Evolutionary conservation across 495 filamentous ascomycete genomes (phyloP), one percentile per base, ranked within the genome.

Genomic region (Talaromyces wortmannii): DNA sequence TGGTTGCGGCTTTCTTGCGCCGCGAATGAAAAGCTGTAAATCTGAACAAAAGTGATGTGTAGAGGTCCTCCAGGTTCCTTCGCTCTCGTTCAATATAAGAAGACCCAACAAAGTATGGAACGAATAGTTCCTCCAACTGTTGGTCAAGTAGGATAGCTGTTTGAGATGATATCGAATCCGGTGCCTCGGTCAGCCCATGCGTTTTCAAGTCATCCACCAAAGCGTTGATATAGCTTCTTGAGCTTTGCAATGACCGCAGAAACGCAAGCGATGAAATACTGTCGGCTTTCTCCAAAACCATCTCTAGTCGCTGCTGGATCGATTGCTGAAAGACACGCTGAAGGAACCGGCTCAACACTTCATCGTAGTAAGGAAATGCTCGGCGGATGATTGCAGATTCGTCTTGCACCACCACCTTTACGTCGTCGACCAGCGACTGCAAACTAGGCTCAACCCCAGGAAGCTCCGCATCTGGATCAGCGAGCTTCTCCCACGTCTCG

Each of bases 281-380:
- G 59, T 87, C 88, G 11, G 95, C 92, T 69, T 96, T 96, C 56
- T 96, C 90, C 45, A 99, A 76, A 7, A 99, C 91, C 88, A 95
- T 91, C 61, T 99, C 95, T 11, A 99, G 77, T 3, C 91, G 78
- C 68, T 97, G 94, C 65, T 97, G 95, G 57, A 98, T 87, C 3
- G 92, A 96, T 67, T 99, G 95, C 65, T 99, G 92, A 66, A 97
- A 99, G 6, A 99, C 85, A 32, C 95, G 82, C 68, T 97, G 95
- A 30, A 97, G 72, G 59, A 99, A 99, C 57, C 89, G 90, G 40
- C 83, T 82, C 45, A 99, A 73, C 5, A 99, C 95, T 52, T 92
- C 89, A 47, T 99, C 95, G 60, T 95, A 89, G 69, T 90, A 97
- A 2, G 95, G 91, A 64, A 99, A 99, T 5, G 92, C 95, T 30